Percentiles rank a stretch among this genome's conserved stretches.
Conservation (phyloP, 768 basidiomycete species). For the Leccinum boreale region DNA sequence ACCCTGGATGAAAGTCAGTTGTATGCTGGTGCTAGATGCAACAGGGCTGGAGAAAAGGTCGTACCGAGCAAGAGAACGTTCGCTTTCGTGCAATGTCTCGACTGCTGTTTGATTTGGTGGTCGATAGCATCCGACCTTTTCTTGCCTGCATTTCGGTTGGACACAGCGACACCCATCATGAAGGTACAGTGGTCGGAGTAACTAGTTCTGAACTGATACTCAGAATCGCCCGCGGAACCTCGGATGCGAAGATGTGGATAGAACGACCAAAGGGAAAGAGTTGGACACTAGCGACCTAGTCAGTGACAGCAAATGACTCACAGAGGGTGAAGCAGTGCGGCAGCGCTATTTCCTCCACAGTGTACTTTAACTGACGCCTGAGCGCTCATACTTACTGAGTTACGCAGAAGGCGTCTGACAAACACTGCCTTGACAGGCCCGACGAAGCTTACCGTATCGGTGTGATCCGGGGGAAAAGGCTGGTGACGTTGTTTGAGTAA, state of each 20-base stretch:
- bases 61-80: constrained; percentile 4
- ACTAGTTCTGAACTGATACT: neutral
- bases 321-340: neutral
- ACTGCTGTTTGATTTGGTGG: constrained; percentile 1
- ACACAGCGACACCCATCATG: neutral
- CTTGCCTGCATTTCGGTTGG: neutral
- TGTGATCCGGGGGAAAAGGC: neutral
- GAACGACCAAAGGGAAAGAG: neutral
- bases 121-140: constrained; percentile 5
- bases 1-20: neutral
- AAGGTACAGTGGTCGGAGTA: neutral
- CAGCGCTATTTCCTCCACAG: neutral
- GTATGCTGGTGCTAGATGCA: neutral
- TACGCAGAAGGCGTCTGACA: neutral
- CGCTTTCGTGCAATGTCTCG: neutral
- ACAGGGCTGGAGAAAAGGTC: neutral
- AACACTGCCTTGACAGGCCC: neutral
- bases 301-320: neutral
- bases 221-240: neutral
- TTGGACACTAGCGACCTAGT: neutral
- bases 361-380: neutral
- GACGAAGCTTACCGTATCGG: neutral
- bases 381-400: neutral
- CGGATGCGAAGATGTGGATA: neutral
- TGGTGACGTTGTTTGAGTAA: neutral